Conservation (phyloP, 208 protist species). For the Wallacemonas collosoma region DNA sequence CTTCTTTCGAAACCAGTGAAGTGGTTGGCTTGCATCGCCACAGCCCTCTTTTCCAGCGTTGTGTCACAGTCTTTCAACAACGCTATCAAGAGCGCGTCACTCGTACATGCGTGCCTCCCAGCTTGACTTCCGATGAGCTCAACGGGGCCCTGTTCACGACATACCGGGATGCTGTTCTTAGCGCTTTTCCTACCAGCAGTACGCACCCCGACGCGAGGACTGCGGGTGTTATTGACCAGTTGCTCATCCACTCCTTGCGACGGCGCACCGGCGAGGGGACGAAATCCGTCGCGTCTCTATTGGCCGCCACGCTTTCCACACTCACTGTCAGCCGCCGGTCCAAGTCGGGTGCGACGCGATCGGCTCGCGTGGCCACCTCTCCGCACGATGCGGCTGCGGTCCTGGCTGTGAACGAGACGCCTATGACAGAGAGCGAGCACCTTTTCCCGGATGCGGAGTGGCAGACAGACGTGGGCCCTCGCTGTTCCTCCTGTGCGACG, state of each 20-base stretch:
- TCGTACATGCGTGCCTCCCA: neutral
- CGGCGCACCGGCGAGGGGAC: neutral
- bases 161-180: neutral
- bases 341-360: neutral
- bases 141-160: neutral
- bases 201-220: neutral
- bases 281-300: neutral
- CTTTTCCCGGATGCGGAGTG: constrained; percentile 9
- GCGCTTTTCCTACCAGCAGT: neutral
- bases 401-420: neutral
- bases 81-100: neutral
- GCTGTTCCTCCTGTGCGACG: constrained; percentile 1
- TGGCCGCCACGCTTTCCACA: neutral
- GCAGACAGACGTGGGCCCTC: neutral
- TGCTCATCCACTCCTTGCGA: neutral
- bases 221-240: neutral
- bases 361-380: neutral
- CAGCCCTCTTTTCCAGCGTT: constrained; percentile 5
- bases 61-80: neutral
- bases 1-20: neutral
- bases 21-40: neutral
- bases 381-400: neutral
- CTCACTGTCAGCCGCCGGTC: neutral
- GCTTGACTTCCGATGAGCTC: neutral
- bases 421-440: constrained; percentile 3